Percentiles rank a stretch among this genome's conserved stretches.
These are phyloP conservation scores for Lepidium africanum DNA, from an alignment of 345 rosid species.

Conservation along the genomic window DNA sequence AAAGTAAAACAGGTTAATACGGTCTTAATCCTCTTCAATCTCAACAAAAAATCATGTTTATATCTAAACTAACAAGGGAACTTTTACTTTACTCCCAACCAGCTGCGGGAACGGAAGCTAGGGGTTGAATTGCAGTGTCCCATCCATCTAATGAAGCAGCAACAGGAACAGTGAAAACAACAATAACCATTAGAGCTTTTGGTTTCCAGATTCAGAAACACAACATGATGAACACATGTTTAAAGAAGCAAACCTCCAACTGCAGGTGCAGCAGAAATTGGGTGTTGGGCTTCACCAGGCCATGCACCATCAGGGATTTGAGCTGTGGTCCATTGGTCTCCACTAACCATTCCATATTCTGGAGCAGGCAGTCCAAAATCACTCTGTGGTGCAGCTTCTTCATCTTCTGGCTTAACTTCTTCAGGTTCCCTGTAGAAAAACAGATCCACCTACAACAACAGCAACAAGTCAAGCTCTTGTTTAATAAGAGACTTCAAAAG, in stretches of 20 bases:
- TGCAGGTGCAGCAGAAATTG: neutral
- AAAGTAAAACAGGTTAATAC: no score
- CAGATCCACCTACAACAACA: slow-evolving; percentile 44
- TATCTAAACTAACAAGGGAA: no score
- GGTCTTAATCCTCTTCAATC: no score
- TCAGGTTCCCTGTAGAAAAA: slow-evolving; percentile 69
- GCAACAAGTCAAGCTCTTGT: slow-evolving; percentile 29
- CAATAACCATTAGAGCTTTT: neutral
- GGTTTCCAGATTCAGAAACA: neutral
- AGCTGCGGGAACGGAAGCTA: slow-evolving; percentile 7
- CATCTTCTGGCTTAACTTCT: slow-evolving; percentile 43
- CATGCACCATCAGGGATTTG: no score
- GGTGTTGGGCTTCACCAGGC: no score
- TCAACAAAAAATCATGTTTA: no score
- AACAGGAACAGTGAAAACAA: slow-evolving; percentile 7
- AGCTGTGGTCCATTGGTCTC: no score
- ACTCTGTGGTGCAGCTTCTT: slow-evolving; percentile 26
- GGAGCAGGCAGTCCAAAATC: no score
- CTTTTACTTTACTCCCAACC: slow-evolving; percentile 29
- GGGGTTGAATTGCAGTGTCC: slow-evolving; percentile 31
- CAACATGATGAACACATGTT: neutral
- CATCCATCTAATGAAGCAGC: slow-evolving; percentile 28
- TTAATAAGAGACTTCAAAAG: slow-evolving; percentile 3
- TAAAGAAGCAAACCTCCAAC: slow-evolving; percentile 19
- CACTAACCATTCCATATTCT: no score